These are phyloP conservation scores for Ceratocystis cacaofunesta DNA, from an alignment of 2,329 filamentous ascomycete genomes.

Conservation along the genomic window DNA sequence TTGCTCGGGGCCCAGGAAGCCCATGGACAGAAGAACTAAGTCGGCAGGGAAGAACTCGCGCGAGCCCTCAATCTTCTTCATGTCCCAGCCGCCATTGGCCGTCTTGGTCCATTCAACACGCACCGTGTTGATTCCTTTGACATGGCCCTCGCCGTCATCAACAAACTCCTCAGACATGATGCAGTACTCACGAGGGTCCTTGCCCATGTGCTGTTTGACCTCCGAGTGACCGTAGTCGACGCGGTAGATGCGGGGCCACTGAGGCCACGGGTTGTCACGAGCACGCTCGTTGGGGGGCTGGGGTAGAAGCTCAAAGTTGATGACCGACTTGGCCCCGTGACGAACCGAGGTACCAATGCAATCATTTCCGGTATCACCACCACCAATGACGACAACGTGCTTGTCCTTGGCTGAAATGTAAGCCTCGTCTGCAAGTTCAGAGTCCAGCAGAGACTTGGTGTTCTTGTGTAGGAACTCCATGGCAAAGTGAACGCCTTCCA, in stretches of 20 bases:
- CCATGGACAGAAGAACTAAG: slow-evolving; percentile 88
- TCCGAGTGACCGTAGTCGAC: slow-evolving; percentile 97
- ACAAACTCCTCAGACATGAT: slow-evolving; percentile 98
- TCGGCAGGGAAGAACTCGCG: slow-evolving; percentile 96
- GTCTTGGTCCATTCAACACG: slow-evolving; percentile 94
- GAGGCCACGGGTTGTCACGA: slow-evolving; percentile 91
- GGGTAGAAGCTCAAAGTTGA: slow-evolving; percentile 90
- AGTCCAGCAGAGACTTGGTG: slow-evolving; percentile 93
- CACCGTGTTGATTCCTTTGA: slow-evolving; percentile 91
- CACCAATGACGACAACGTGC: slow-evolving; percentile 90
- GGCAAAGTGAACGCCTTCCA: slow-evolving; percentile 84
- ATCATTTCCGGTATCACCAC: slow-evolving; percentile 95
- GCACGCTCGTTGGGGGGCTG: slow-evolving; percentile 85
- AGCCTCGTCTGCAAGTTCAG: slow-evolving; percentile 62
- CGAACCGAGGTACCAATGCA: slow-evolving; percentile 94
- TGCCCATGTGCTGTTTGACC: slow-evolving; percentile 90
- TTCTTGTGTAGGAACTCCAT: slow-evolving; percentile 98
- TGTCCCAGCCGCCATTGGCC: slow-evolving; percentile 83
- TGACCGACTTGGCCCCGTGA: slow-evolving; percentile 87
- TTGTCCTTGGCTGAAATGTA: slow-evolving; percentile 95
- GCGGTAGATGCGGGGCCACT: slow-evolving; percentile 95
- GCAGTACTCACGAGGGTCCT: slow-evolving; percentile 91
- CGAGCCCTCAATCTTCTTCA: slow-evolving; percentile 90
- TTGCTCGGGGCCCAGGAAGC: slow-evolving; percentile 87
- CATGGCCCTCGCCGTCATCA: slow-evolving; percentile 69